These are phyloP conservation scores for Solanum hybrid DNA, from an alignment of 305 asterid genomes.

Conservation along the genomic window DNA sequence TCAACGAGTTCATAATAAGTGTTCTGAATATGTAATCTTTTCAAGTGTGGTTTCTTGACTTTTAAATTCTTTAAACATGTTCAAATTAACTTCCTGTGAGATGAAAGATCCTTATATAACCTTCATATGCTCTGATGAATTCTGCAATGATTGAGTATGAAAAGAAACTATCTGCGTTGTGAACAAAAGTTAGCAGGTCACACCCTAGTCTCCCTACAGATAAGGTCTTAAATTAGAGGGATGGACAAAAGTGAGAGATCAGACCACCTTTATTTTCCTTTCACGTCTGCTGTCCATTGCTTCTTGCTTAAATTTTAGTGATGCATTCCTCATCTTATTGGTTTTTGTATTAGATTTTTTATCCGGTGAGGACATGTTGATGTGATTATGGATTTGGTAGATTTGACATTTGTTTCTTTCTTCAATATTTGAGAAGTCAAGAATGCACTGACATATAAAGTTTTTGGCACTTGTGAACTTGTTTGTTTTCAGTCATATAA, in stretches of 20 bases:
- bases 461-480: not conserved
- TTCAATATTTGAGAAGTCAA: not conserved
- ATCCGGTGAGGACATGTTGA: not conserved
- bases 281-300: not conserved
- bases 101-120: not conserved
- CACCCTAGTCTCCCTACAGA: not conserved
- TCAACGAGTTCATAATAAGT: not conserved
- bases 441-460: not conserved
- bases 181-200: not conserved
- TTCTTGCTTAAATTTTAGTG: not conserved
- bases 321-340: not conserved
- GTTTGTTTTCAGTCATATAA: slow-evolving; percentile 47
- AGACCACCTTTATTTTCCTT: not conserved
- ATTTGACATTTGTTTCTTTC: not conserved
- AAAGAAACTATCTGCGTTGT: not conserved
- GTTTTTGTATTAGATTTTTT: not conserved
- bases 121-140: not conserved
- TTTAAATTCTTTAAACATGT: not conserved
- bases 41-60: not conserved
- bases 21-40: not conserved
- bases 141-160: not conserved
- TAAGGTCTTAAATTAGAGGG: not conserved
- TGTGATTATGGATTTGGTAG: not conserved
- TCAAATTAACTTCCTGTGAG: not conserved
- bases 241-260: not conserved